Evolutionary conservation across 2,329 filamentous ascomycete species (phyloP).

Genomic region (Sporothrix sp.): DNA sequence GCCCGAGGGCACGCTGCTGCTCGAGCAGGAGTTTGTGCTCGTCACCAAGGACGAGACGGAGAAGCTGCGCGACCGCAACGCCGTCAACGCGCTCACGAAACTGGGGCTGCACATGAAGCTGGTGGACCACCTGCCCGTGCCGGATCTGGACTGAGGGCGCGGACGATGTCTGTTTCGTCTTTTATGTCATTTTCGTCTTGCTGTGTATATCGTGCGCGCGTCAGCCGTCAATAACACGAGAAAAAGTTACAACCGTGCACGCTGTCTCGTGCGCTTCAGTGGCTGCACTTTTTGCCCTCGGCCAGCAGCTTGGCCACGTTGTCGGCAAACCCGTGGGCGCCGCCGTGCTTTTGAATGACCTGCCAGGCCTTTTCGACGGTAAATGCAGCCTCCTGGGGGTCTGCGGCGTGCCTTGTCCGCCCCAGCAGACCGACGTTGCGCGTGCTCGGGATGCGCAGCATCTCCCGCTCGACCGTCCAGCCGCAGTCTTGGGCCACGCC

Average conservation of each 20-base stretch:
- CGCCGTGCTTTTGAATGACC: constrained; percentile 43
- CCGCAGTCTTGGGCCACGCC: constrained; percentile 61
- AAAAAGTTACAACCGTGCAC: too few relatives aligned
- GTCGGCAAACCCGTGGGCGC: constrained; percentile 48
- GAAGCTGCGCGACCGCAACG: constrained; percentile 52
- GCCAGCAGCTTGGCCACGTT: constrained; percentile 28
- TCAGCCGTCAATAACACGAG: not conserved
- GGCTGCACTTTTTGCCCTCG: constrained; percentile 9
- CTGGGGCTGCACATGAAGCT: constrained; percentile 62
- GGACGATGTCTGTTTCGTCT: too few relatives aligned
- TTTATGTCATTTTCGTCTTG: not conserved
- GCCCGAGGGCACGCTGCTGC: constrained; percentile 49
- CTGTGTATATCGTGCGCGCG: not conserved
- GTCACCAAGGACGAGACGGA: constrained; percentile 61
- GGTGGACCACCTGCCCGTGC: constrained; percentile 66
- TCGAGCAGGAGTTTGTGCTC: constrained; percentile 69
- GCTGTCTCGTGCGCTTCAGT: too few relatives aligned
- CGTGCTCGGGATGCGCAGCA: constrained; percentile 85
- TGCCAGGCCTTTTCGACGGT: constrained; percentile 19
- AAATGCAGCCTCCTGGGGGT: constrained; percentile 29
- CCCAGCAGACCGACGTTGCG: constrained; percentile 77
- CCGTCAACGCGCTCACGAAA: constrained; percentile 55
- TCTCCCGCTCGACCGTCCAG: constrained; percentile 69
- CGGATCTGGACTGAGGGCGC: constrained; percentile 47
- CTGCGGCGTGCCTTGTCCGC: constrained; percentile 30